These are phyloP conservation scores for Leishmania martiniquensis DNA, from an alignment of 208 protist species.

Conservation along the genomic window DNA sequence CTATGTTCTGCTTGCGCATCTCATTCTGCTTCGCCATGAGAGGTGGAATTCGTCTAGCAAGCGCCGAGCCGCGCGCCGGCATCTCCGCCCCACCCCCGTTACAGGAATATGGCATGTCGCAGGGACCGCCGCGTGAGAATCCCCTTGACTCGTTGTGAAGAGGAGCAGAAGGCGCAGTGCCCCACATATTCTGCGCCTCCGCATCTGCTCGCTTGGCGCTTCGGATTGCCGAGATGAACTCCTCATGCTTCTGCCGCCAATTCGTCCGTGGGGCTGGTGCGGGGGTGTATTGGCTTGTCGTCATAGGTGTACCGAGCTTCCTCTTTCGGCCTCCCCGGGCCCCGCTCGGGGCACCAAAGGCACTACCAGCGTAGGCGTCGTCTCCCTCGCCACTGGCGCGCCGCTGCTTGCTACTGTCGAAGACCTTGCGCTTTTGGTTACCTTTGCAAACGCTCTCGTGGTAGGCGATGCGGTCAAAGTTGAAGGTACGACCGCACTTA, in stretches of 20 bases:
- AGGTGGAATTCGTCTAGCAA: slow-evolving; percentile 42
- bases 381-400: slow-evolving; percentile 35
- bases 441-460: slow-evolving; percentile 92
- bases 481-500: slow-evolving; percentile 87
- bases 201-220: slow-evolving; percentile 39
- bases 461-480: slow-evolving; percentile 87
- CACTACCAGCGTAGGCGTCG: slow-evolving; percentile 26
- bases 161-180: slow-evolving; percentile 11
- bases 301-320: slow-evolving; percentile 16
- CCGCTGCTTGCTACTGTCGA: slow-evolving; percentile 84
- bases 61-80: slow-evolving; percentile 4
- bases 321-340: slow-evolving; percentile 21
- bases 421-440: slow-evolving; percentile 68
- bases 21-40: slow-evolving; percentile 67
- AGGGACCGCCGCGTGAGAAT: slow-evolving; percentile 13
- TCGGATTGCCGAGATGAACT: slow-evolving; percentile 87
- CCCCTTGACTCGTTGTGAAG: neutral
- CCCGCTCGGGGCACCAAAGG: slow-evolving; percentile 22
- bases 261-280: slow-evolving; percentile 49
- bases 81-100: neutral
- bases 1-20: slow-evolving; percentile 51
- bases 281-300: slow-evolving; percentile 30
- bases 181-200: slow-evolving; percentile 61
- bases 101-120: neutral
- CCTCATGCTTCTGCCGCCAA: slow-evolving; percentile 90